phyloP scores from a whole-genome alignment of 805 yeast genomes.

The Lipomyces yamanashiensis region DNA sequence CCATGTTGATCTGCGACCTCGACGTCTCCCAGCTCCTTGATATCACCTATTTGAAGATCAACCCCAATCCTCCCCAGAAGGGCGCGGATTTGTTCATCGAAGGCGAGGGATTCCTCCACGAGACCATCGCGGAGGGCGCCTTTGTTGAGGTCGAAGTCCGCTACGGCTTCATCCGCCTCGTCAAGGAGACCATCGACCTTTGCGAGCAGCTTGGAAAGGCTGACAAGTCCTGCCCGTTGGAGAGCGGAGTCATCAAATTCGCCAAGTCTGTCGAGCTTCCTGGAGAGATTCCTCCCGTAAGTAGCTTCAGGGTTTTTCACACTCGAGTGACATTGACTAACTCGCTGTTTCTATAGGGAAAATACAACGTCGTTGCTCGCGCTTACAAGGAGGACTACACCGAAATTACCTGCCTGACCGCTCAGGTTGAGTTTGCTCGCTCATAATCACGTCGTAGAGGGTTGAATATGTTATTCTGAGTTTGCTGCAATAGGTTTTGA shows the following conservation, averaged over 20 bases:
- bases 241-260: conserved; percentile 68
- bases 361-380: conserved; percentile 81
- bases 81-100: conserved; percentile 81
- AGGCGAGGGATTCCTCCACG: conserved; percentile 68
- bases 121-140: conserved; percentile 76
- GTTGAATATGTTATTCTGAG: neutral
- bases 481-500: neutral
- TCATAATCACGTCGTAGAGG: conserved; percentile 10
- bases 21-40: conserved; percentile 64
- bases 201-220: conserved; percentile 87
- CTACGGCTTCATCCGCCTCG: conserved; percentile 85
- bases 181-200: conserved; percentile 88
- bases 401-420: conserved; percentile 78
- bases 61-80: conserved; percentile 87
- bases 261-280: conserved; percentile 82
- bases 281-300: conserved; percentile 85
- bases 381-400: conserved; percentile 87
- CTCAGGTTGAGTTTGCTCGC: conserved; percentile 46
- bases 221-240: conserved; percentile 82
- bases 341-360: conserved; percentile 49
- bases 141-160: conserved; percentile 93
- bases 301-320: neutral
- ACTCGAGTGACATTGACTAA: neutral
- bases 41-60: conserved; percentile 61
- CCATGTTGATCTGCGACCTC: conserved; percentile 76